Evolutionary conservation across 2,329 filamentous ascomycete genomes (phyloP), one percentile per base, ranked within the genome.

Genomic region (Penicillium sp.): DNA sequence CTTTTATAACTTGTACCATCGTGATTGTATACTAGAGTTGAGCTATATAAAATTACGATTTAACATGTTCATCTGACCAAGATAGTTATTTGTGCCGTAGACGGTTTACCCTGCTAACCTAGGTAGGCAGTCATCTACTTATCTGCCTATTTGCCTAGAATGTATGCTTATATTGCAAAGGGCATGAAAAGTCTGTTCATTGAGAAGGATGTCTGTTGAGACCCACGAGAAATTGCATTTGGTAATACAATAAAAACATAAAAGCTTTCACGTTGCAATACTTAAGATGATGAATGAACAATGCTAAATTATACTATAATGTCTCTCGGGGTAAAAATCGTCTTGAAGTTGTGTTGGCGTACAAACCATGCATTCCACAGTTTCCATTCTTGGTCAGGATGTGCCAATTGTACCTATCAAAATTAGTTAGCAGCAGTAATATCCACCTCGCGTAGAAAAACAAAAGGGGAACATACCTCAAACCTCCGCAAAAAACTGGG

Each of bases 401-500:
- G 12, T 23, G 49, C 33, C 13, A 50, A n/a, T 23, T 31, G 49
- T 10, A 50, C 25, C 49, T 50, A 40, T 10, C 21, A 6, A 49
- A 8, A 8, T 1, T 7, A 50, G 2, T 50, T 2, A 50, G 48
- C 23, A 23, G 17, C 29, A 10, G 12, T 17, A 2, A 8, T 12
- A 17, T 17, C 1, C 12, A 2, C 10, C 7, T 17, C 4, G 13
- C 5, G 7, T 13, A 21, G 13, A 17, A 23, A 27, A n/a, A 13
- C n/a, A n/a, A 2, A 35, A 15, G 17, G 12, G 21, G 19, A 38
- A 50, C 23, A 29, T 42, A 65, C 51, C 19, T 66, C 57, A 42
- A 69, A 72, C 6, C 64, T 29, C 6, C 69, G 59, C 13, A 71
- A 52, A 5, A 70, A 41, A 25, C 66, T 62, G 6, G 65, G 66